phyloP scores from a whole-genome alignment of 1,284 basidiomycete genomes.

The Porogramme epimiltina region DNA sequence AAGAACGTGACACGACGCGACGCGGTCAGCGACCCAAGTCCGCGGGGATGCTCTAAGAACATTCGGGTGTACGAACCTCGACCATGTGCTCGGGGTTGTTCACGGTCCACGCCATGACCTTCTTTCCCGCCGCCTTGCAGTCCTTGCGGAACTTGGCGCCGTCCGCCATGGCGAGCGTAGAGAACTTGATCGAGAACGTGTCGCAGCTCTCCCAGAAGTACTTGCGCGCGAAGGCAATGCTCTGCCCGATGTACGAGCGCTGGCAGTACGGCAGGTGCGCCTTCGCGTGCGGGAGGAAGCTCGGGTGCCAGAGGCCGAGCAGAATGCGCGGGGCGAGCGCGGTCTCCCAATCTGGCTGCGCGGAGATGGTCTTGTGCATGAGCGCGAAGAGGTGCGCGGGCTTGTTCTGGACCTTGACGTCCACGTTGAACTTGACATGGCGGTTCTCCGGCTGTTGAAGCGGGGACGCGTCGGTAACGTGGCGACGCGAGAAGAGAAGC shows the following conservation, averaged over 20 bases:
- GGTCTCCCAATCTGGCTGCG: constrained; percentile 78
- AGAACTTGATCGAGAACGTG: constrained; percentile 89
- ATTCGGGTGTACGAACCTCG: constrained; percentile 58
- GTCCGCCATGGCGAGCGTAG: constrained; percentile 70
- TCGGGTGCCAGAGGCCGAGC: constrained; percentile 93
- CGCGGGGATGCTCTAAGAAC: not conserved
- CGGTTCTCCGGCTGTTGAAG: constrained; percentile 75
- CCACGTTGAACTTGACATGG: constrained; percentile 89
- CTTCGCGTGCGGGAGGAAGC: constrained; percentile 83
- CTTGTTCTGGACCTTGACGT: constrained; percentile 94
- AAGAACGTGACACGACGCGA: not conserved
- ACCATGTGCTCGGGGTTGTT: constrained; percentile 94
- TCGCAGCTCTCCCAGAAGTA: constrained; percentile 94
- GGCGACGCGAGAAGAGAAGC: constrained; percentile 9
- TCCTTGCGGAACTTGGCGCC: constrained; percentile 80
- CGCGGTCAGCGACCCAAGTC: not conserved
- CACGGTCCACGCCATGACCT: constrained; percentile 95
- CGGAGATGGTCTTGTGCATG: constrained; percentile 77
- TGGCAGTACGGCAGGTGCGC: constrained; percentile 79
- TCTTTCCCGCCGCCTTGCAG: constrained; percentile 82
- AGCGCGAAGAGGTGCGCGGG: constrained; percentile 86
- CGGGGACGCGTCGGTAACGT: constrained; percentile 1
- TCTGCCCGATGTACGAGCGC: constrained; percentile 86
- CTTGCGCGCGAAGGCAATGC: constrained; percentile 69
- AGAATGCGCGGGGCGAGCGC: constrained; percentile 86